Evolutionary conservation across 495 filamentous ascomycete genomes (phyloP).

Genomic region (Xylaria curta): DNA sequence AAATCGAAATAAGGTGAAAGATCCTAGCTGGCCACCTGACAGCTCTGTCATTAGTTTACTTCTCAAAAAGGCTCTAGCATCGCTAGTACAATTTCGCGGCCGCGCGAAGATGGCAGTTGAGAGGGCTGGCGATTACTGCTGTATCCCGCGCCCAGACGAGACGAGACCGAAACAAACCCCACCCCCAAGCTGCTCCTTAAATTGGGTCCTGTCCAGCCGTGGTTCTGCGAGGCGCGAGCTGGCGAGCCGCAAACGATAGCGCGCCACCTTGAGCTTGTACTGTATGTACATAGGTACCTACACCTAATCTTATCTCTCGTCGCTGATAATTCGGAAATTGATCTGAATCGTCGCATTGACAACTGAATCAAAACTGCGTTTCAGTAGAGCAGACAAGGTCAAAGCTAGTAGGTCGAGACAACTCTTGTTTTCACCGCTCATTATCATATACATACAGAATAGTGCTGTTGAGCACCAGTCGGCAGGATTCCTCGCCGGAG

Average conservation of each 20-base stretch:
- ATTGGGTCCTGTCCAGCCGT: background rate
- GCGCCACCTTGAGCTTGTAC: background rate
- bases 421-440: constrained; percentile 6
- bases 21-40: background rate
- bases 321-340: background rate
- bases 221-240: constrained; percentile 1
- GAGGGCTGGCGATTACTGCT: background rate
- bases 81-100: background rate
- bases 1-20: background rate
- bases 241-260: constrained; percentile 10
- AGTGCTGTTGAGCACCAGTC: background rate
- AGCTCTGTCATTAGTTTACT: background rate
- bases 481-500: constrained; percentile 1
- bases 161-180: constrained; percentile 14
- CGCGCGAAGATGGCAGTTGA: constrained; percentile 10
- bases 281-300: too few relatives aligned
- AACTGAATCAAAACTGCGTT: background rate
- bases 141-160: constrained; percentile 11
- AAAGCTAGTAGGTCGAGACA: background rate
- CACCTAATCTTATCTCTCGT: constrained; percentile 6
- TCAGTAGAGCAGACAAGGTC: background rate
- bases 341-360: background rate
- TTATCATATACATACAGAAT: constrained; percentile 1
- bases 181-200: background rate
- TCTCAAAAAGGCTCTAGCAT: constrained; percentile 1